A percentile compares a stretch with the other conserved stretches of the same genome.
Evolutionary conservation across 805 yeast species (phyloP).

Genomic region (Myxozyma neotropica): DNA sequence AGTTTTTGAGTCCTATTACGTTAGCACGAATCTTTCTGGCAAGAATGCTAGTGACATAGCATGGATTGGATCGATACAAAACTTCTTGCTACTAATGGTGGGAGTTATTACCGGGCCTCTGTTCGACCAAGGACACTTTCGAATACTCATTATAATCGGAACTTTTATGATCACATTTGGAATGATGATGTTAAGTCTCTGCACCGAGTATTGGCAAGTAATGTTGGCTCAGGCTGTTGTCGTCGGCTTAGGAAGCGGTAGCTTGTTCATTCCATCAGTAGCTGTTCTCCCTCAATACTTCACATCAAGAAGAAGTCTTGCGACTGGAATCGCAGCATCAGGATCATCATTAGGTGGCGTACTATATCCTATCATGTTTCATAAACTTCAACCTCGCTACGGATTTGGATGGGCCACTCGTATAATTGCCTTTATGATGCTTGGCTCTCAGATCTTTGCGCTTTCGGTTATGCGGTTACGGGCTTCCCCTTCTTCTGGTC

Average conservation of each 20-base stretch:
- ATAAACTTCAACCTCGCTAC: constrained; percentile 45
- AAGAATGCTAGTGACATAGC: constrained; percentile 39
- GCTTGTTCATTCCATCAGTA: constrained; percentile 50
- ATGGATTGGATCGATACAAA: constrained; percentile 43
- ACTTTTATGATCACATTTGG: constrained; percentile 36
- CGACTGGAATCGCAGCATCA: constrained; percentile 51
- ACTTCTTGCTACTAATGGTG: constrained; percentile 35
- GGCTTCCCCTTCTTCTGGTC: constrained; percentile 18
- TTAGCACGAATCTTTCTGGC: constrained; percentile 27
- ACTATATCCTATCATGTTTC: constrained; percentile 52
- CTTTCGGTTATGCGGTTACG: constrained; percentile 37
- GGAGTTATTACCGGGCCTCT: constrained; percentile 39
- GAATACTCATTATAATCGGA: constrained; percentile 33
- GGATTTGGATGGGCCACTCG: constrained; percentile 61
- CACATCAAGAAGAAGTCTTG: constrained; percentile 47
- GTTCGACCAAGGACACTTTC: constrained; percentile 39
- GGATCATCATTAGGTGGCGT: constrained; percentile 59
- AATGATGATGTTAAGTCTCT: constrained; percentile 43
- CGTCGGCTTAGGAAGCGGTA: constrained; percentile 50
- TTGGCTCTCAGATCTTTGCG: constrained; percentile 38
- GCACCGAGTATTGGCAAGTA: constrained; percentile 53
- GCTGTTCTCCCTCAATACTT: constrained; percentile 53
- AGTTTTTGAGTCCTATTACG: constrained; percentile 38
- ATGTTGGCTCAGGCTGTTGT: constrained; percentile 56
- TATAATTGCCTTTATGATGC: constrained; percentile 50